Evolutionary conservation across 2,329 filamentous ascomycete genomes (phyloP), one percentile per base, ranked within the genome.

Genomic region (Exophiala phaeomuriformis): DNA sequence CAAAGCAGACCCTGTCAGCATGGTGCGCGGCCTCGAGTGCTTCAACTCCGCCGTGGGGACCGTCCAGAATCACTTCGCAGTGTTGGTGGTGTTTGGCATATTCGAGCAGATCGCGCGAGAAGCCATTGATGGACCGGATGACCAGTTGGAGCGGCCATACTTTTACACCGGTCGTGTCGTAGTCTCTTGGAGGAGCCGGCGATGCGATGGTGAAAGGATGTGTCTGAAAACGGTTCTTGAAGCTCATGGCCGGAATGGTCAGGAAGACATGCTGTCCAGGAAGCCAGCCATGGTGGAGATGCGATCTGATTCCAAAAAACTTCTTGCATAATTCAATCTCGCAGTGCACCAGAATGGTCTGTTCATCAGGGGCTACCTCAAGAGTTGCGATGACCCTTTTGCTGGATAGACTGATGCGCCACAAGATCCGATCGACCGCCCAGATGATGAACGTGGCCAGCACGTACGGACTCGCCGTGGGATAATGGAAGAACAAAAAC

Each of bases 131-230:
- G 3, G 77, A 76, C 56, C 82, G 77, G 56, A 85, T 78, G 30
- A 84, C 72, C 8, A 86, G 74, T 10, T 55, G 49, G 19, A 57
- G 56, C 1, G 79, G 77, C 6, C 80, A 80, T 0, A 76, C 75
- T 33, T 39, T 30, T 3, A 41, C 8, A 19, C 8, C 41, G 12
- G 31, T 39, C 19, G 19, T 19, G 19, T 19, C 19, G 19, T 19
- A 19, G 9, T 47, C 29, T 32, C 8, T 4, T 27, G 56, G 54
- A 35, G 61, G 61, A 42, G 58, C 60, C 12, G 61, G 60, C 2
- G 82, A 84, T 10, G 81, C 77, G 51, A 86, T 83, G 5, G 81
- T 85, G 66, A 85, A 85, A 0, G 82, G 83, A 63, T 86, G 82
- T 0, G 81, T 74, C 66, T 85, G 82, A 1, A 83, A 64, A 2